Conservation (phyloP, 2,329 filamentous ascomycete species). For the Fusarium robinianum region DNA sequence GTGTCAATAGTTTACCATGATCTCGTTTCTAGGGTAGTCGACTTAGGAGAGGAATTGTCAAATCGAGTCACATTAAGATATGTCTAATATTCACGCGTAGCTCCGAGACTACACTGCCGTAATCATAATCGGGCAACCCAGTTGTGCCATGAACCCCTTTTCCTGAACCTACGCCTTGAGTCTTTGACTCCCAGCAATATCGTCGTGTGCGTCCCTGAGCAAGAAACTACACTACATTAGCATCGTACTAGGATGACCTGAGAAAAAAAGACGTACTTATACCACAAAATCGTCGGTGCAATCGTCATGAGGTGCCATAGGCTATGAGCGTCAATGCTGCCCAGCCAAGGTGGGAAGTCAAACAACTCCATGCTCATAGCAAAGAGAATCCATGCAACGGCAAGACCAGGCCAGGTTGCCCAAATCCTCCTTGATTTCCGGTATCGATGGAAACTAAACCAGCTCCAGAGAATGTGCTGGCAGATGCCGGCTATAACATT, state of each 20-base stretch:
- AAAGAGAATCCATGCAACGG: conserved; percentile 87
- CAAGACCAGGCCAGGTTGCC: conserved; percentile 87
- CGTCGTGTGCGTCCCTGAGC: conserved; percentile 81
- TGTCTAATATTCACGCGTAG: no score
- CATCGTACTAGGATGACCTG: not conserved
- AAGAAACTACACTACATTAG: conserved; percentile 68
- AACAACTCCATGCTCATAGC: conserved; percentile 96
- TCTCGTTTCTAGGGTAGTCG: no score
- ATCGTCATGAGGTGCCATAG: conserved; percentile 97
- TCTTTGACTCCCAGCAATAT: conserved; percentile 69
- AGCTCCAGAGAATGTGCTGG: conserved; percentile 83
- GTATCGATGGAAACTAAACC: conserved; percentile 79
- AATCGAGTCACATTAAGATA: no score
- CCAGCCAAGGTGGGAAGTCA: conserved; percentile 85
- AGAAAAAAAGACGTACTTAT: conserved; percentile 73
- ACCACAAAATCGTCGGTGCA: conserved; percentile 85
- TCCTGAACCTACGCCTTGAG: conserved; percentile 67
- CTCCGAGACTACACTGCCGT: no score
- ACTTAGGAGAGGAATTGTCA: no score
- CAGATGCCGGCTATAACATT: conserved; percentile 83
- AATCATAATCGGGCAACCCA: no score
- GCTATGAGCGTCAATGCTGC: conserved; percentile 88
- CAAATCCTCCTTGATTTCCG: conserved; percentile 71
- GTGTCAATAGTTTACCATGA: no score
- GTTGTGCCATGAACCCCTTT: no score